A percentile compares a stretch with the other conserved stretches of the same genome.
phyloP scores from a whole-genome alignment of 2,329 filamentous ascomycete genomes.

The Phialocephala sp. region DNA sequence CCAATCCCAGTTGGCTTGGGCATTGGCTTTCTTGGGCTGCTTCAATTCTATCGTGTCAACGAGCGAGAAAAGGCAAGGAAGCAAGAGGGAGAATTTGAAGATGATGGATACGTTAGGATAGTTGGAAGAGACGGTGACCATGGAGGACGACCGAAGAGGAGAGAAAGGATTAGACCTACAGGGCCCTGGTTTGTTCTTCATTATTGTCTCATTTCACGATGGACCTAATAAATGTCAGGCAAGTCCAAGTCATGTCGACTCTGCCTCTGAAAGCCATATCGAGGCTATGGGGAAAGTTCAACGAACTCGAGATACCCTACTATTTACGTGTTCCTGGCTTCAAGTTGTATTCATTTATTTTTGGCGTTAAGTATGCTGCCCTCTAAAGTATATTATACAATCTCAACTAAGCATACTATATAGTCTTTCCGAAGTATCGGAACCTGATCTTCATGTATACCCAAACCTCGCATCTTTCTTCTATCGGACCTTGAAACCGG shows the following conservation, averaged over 20 bases:
- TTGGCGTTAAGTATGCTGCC: constrained; percentile 67
- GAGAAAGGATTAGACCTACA: constrained; percentile 66
- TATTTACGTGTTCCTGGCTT: constrained; percentile 74
- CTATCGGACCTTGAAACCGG: constrained; percentile 92
- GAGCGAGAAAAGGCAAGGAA: constrained; percentile 51
- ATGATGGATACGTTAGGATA: constrained; percentile 41
- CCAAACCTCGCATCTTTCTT: constrained; percentile 97
- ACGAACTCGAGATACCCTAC: constrained; percentile 73
- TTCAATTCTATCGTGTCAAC: constrained; percentile 68
- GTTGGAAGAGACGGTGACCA: constrained; percentile 43
- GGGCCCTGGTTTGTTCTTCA: constrained; percentile 62
- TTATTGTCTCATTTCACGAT: not conserved
- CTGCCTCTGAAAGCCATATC: constrained; percentile 75
- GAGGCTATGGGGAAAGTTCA: constrained; percentile 74
- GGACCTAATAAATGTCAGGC: constrained; percentile 49
- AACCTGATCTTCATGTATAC: constrained; percentile 86
- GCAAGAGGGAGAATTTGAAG: constrained; percentile 45
- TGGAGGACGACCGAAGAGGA: constrained; percentile 51
- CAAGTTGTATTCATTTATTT: constrained; percentile 75
- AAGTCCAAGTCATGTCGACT: constrained; percentile 76
- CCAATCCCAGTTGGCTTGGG: constrained; percentile 73
- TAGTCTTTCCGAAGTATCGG: constrained; percentile 82
- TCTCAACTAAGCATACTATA: constrained; percentile 28
- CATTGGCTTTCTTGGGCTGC: constrained; percentile 68
- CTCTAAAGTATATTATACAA: not conserved